These are phyloP conservation scores for Suillus clintonianus DNA, from an alignment of 768 basidiomycete species.

Conservation along the genomic window DNA sequence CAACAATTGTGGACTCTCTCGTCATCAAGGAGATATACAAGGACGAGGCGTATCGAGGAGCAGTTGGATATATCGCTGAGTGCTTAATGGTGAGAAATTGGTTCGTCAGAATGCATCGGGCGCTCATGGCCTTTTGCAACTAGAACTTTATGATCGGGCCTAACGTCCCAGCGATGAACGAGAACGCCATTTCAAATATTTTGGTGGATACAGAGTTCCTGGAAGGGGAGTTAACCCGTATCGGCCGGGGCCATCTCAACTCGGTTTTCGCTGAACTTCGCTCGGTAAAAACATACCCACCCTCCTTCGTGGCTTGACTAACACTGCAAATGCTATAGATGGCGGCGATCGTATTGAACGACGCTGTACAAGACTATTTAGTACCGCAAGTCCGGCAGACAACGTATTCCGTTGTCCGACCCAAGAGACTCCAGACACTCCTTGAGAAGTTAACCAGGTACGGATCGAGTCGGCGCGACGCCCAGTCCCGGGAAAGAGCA, in stretches of 20 bases:
- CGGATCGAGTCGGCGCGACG: constrained; percentile 63
- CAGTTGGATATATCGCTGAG: constrained; percentile 84
- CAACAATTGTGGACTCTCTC: constrained; percentile 90
- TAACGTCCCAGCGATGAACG: constrained; percentile 79
- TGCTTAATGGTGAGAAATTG: constrained; percentile 74
- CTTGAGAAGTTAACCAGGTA: constrained; percentile 79
- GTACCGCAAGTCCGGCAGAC: constrained; percentile 68
- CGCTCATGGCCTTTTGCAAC: not conserved
- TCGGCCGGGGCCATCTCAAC: constrained; percentile 69
- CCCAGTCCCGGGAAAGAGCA: constrained; percentile 59
- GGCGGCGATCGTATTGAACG: constrained; percentile 68
- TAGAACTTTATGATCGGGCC: constrained; percentile 80
- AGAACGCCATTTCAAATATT: constrained; percentile 86
- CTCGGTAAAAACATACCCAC: constrained; percentile 50
- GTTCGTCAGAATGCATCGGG: not conserved
- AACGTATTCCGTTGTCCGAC: constrained; percentile 65
- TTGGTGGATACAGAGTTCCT: constrained; percentile 86
- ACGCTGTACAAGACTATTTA: constrained; percentile 79
- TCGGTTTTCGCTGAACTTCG: constrained; percentile 80
- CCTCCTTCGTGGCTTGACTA: constrained; percentile 3
- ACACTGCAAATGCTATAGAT: constrained; percentile 44
- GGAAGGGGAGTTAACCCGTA: constrained; percentile 80
- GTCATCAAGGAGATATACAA: constrained; percentile 83
- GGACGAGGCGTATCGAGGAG: constrained; percentile 86
- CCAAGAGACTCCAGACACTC: constrained; percentile 69